Percentiles rank a stretch among this genome's conserved stretches.
These are phyloP conservation scores for Microdochium bolleyi DNA, from an alignment of 2,329 filamentous ascomycete species.

Conservation along the genomic window DNA sequence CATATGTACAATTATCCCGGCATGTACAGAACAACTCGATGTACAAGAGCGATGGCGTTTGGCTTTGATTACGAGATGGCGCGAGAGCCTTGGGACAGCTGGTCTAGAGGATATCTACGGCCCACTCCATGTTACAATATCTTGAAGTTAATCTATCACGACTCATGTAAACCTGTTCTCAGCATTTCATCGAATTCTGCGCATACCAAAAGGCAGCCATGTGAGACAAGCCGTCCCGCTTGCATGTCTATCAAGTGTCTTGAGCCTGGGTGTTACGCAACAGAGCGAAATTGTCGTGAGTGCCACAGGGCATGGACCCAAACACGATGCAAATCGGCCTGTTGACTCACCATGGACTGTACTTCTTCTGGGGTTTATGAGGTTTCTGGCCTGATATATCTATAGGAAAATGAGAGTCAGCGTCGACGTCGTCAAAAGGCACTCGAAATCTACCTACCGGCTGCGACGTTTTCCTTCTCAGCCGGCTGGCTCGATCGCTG, in stretches of 20 bases:
- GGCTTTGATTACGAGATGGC: neutral
- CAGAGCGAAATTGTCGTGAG: too few relatives aligned
- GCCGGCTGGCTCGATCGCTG: conserved; percentile 8
- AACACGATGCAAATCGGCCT: neutral
- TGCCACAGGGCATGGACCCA: too few relatives aligned
- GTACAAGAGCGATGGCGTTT: conserved; percentile 5
- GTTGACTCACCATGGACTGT: neutral
- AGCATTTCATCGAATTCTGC: neutral
- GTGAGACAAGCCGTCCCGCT: too few relatives aligned
- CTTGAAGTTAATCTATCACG: neutral
- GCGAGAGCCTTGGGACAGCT: neutral
- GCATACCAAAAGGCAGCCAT: too few relatives aligned
- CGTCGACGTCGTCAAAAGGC: neutral
- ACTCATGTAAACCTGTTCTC: neutral
- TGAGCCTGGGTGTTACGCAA: too few relatives aligned
- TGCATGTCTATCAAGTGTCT: too few relatives aligned
- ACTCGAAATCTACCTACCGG: conserved; percentile 3
- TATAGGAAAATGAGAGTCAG: conserved; percentile 1
- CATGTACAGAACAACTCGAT: conserved; percentile 4
- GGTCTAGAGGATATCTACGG: neutral
- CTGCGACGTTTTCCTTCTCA: neutral
- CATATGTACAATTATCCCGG: neutral
- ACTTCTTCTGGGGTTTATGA: neutral
- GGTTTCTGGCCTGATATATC: too few relatives aligned
- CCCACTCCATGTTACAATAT: neutral